Evolutionary conservation across 148 eudicot species (phyloP), one percentile per base, ranked within the genome.

Genomic region (Polygonum aviculare): DNA sequence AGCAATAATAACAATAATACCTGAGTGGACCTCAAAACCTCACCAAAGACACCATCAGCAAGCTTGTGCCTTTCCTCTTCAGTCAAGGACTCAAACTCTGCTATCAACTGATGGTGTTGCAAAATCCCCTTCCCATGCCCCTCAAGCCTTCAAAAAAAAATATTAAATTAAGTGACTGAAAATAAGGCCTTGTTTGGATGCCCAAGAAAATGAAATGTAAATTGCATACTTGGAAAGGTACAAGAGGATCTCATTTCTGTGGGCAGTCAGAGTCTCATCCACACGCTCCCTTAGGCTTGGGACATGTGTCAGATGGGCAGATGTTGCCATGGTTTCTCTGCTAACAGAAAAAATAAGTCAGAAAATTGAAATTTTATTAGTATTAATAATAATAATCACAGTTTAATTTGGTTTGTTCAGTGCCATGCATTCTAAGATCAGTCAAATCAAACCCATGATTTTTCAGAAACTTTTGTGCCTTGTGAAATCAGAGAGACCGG

Each of bases 11-110:
- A 3, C 16, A 16, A 18, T 0, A 49, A 47, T 63, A 91, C 98
- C 95, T 94, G 98, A 1, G 99, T 86, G 79, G 86, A 87, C 80
- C 89, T 95, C 72, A 95, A 81, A 80, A 93, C 83, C 79, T 95
- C 97, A 48, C 85, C 89, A 80, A 95, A 95, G 65, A 88, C 93
- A 60, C 93, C 97, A 80, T 88, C 99, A 45, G 81, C 77, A 33
- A 93, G 85, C 75, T 81, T 87, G 16, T 80, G 74, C 52, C 88
- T 86, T 62, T 81, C 89, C 2, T 72, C 84, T 65, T 78, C 54
- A 26, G 85, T 35, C 69, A 87, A 78, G 9, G 83, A 82, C 72
- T 95, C 97, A 75, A 90, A 88, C 76, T 88, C 99, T 63, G 97
- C 83, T 74, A 86, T 72, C 62, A 95, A 82, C 81, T 95, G 88